Percentiles rank a stretch among this genome's conserved stretches.
These are phyloP conservation scores for Lichenothelia convexa DNA, from an alignment of 495 filamentous ascomycete species.

Conservation along the genomic window DNA sequence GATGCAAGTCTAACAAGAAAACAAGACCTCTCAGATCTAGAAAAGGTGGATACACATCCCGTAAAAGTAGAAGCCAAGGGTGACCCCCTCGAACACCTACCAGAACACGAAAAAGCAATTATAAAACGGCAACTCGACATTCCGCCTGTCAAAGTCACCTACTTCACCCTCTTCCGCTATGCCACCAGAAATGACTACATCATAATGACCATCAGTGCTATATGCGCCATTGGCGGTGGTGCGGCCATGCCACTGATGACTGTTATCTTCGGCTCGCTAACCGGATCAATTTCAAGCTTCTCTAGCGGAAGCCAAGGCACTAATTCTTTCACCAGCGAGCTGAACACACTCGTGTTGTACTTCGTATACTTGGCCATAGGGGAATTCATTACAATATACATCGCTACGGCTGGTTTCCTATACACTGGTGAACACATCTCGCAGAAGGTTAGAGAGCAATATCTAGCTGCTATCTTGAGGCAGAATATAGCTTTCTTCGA, in stretches of 20 bases:
- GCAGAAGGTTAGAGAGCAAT: conserved; percentile 67
- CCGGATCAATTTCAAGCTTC: conserved; percentile 52
- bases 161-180: conserved; percentile 59
- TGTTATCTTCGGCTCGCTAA: conserved; percentile 56
- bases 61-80: conserved; percentile 20
- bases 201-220: conserved; percentile 44
- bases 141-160: conserved; percentile 43
- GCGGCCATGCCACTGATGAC: conserved; percentile 80
- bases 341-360: conserved; percentile 56
- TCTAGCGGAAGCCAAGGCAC: conserved; percentile 28
- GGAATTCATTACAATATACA: conserved; percentile 66
- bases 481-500: conserved; percentile 93
- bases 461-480: conserved; percentile 63
- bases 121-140: conserved; percentile 54
- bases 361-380: conserved; percentile 81
- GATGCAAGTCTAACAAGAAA: no score
- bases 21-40: conserved; percentile 6
- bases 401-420: conserved; percentile 75
- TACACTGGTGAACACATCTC: conserved; percentile 84
- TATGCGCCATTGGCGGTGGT: conserved; percentile 61
- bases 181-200: conserved; percentile 54
- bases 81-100: conserved; percentile 32
- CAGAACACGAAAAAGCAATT: conserved; percentile 44
- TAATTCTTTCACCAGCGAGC: conserved; percentile 36
- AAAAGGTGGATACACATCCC: conserved; percentile 35